phyloP scores from a whole-genome alignment of 495 filamentous ascomycete genomes.

The Hapsidospora chrysogenum region DNA sequence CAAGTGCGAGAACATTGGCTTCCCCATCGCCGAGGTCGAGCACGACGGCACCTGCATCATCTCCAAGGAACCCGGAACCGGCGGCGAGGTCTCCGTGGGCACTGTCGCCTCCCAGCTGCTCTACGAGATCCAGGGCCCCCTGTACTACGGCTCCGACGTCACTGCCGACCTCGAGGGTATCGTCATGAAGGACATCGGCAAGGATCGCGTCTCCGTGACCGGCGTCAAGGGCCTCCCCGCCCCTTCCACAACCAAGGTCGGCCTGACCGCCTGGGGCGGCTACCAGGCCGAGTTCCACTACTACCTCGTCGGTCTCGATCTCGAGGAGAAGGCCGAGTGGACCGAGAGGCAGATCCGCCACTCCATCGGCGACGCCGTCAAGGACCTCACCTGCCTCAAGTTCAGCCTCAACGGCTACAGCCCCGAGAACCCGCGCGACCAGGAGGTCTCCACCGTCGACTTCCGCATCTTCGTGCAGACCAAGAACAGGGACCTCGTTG shows the following conservation, averaged over 20 bases:
- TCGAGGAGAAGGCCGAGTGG: not conserved
- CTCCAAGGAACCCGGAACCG: conserved; percentile 7
- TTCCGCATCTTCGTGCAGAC: too few relatives aligned
- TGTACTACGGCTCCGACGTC: conserved; percentile 43
- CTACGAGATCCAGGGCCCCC: conserved; percentile 44
- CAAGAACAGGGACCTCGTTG: too few relatives aligned
- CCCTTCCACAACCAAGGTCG: conserved; percentile 11
- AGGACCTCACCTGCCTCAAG: too few relatives aligned
- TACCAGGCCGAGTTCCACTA: conserved; percentile 2
- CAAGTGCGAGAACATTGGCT: conserved; percentile 33
- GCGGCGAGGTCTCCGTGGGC: conserved; percentile 5
- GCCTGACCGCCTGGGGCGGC: not conserved
- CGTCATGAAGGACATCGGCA: conserved; percentile 13
- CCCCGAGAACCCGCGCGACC: too few relatives aligned
- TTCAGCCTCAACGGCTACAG: too few relatives aligned
- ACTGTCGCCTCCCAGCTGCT: conserved; percentile 29
- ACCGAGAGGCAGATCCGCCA: too few relatives aligned
- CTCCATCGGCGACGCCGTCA: too few relatives aligned
- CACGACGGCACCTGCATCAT: conserved; percentile 26
- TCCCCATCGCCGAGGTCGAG: conserved; percentile 41
- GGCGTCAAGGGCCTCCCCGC: conserved; percentile 18
- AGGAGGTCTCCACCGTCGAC: too few relatives aligned
- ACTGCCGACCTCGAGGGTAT: conserved; percentile 15
- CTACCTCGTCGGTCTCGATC: conserved; percentile 1
- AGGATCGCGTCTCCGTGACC: conserved; percentile 13